Base-by-base conservation (phyloP, 108 stramenopile species). In the Stephanodiscus minutulus region DNA sequence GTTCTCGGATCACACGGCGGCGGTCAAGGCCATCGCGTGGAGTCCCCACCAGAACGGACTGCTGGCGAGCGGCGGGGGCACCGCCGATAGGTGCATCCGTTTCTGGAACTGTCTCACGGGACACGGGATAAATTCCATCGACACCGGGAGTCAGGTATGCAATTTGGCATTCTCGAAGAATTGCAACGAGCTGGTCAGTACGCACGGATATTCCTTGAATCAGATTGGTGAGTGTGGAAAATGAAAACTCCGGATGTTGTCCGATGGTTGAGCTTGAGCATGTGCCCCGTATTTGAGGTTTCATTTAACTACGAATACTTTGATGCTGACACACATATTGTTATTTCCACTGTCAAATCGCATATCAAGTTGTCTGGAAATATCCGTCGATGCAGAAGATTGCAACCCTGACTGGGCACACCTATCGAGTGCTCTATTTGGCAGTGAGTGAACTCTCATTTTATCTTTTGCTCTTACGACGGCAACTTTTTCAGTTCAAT, bases 21-120 rank as follows among this genome's bases (percentile, higher is more conserved):
- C 99, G 8, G 98, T 99, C 72, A 99, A 99, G 86, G 99, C 99
- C 18, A 96, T 99, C 77, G 94, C 98, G 9, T 99, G 98, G 98
- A 89, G 86, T 55, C 99, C 99, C 24, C 98, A 98, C 77, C 97
- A 98, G 76, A 90, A 93, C 64, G 98, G 98, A 24, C 83, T 98
- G 21, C 76, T 99, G 61, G 98, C 98, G 17, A 94, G 95, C 58
- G 99, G 99, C 2, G 99, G 98, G 13, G 99, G 99, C 1, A 98
- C 99, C 10, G 98, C 98, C 7, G 98, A 99, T 82, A 85, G 97
- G 17, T 94, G 95, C 87, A 98, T 99, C 70, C 88, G 97, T 15
- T 98, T 98, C 77, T 98, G 98, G 96, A 98, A 99, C 74, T 95
- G 97, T 7, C 81, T 95, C 10, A 96, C 90, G 36, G 97, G 97